phyloP scores from a whole-genome alignment of 2,329 filamentous ascomycete genomes.

The Boeremia lycopersici region DNA sequence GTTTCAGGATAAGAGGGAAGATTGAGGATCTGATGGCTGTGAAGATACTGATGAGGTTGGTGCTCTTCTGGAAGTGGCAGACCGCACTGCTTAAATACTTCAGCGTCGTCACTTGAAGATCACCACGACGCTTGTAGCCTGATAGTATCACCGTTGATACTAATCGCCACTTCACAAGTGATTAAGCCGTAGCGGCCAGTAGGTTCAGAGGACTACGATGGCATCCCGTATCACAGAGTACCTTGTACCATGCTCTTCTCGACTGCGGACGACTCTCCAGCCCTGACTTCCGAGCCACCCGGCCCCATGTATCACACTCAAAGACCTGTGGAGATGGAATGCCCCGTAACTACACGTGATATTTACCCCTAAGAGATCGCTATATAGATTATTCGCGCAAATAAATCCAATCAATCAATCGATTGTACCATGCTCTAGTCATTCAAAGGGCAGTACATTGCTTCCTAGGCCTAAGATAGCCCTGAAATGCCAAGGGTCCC shows the following conservation, averaged over 20 bases:
- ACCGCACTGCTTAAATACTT: background rate
- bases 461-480: background rate
- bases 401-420: too few relatives aligned
- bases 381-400: too few relatives aligned
- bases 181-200: background rate
- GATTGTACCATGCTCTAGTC: background rate
- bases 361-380: too few relatives aligned
- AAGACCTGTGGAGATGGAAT: too few relatives aligned
- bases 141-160: background rate
- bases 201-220: background rate
- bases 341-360: too few relatives aligned
- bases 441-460: background rate
- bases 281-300: too few relatives aligned
- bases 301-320: too few relatives aligned
- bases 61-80: background rate
- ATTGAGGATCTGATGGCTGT: background rate
- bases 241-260: background rate
- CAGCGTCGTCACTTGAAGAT: background rate
- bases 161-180: background rate
- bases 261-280: too few relatives aligned
- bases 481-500: background rate
- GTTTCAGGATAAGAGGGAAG: background rate
- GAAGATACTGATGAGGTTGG: background rate
- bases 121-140: background rate
- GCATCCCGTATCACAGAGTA: background rate